phyloP scores from a whole-genome alignment of 208 protist species.

The Acanthamoeba lenticulata region DNA sequence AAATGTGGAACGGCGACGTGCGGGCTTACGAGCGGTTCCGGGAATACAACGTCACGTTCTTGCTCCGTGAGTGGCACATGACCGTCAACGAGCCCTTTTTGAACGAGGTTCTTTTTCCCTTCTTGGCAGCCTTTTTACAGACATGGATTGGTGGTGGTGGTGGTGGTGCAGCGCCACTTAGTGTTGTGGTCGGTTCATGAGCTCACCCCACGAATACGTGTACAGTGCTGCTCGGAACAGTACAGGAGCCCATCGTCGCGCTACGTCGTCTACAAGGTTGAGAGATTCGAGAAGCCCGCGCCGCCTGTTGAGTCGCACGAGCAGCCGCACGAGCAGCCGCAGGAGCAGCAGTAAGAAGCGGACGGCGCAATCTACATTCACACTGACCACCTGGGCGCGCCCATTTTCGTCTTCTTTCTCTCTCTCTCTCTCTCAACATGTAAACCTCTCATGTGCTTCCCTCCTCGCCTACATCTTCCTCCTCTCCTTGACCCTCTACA shows the following conservation, averaged over 20 bases:
- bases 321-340: too few species aligned
- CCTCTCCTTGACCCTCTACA: too few species aligned
- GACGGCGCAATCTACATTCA: not conserved
- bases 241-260: slow-evolving; percentile 18
- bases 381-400: not conserved
- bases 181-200: too few species aligned
- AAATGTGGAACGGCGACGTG: not conserved
- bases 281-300: not conserved
- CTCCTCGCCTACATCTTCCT: too few species aligned
- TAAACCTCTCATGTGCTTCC: too few species aligned
- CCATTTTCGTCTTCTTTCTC: not conserved
- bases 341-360: not conserved
- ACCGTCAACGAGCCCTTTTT: slow-evolving; percentile 30
- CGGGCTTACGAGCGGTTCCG: not conserved
- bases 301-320: not conserved
- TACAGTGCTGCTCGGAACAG: slow-evolving; percentile 3
- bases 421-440: too few species aligned
- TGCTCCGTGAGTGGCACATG: slow-evolving; percentile 61
- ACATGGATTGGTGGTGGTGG: too few species aligned
- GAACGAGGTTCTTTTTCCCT: not conserved
- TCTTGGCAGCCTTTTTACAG: not conserved
- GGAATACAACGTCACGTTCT: slow-evolving; percentile 20
- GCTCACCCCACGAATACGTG: not conserved
- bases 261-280: slow-evolving; percentile 15
- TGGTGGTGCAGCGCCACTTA: too few species aligned